phyloP scores from a whole-genome alignment of 345 rosid species.

The Fremontodendron californicum region DNA sequence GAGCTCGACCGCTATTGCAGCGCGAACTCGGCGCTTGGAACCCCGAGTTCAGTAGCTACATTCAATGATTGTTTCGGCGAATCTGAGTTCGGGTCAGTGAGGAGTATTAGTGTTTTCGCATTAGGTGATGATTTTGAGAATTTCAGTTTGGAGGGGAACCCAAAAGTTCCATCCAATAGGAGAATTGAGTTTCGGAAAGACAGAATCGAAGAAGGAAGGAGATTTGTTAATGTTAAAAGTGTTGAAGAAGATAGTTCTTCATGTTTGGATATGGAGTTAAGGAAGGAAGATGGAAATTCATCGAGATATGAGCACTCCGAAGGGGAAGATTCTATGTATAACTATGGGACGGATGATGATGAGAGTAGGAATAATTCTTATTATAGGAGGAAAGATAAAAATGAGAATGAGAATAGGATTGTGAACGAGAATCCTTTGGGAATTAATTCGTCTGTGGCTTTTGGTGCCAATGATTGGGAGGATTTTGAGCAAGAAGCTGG shows the following conservation, averaged over 20 bases:
- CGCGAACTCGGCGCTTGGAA: constrained; percentile 76
- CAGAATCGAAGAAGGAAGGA: constrained; percentile 18
- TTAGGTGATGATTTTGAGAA: constrained; percentile 54
- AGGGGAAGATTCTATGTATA: constrained; percentile 59
- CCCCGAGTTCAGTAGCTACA: constrained; percentile 57
- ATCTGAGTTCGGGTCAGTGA: constrained; percentile 59
- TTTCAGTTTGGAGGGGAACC: constrained; percentile 57
- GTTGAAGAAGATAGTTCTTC: constrained; percentile 25
- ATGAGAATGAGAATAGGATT: constrained; percentile 20
- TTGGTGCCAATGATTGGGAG: constrained; percentile 86
- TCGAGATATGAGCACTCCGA: constrained; percentile 48
- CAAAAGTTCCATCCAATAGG: constrained; percentile 20
- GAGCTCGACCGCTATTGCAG: constrained; percentile 80
- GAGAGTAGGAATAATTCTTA: constrained; percentile 30
- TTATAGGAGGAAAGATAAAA: constrained; percentile 23
- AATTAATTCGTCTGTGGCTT: constrained; percentile 75
- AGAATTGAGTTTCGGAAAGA: constrained; percentile 27
- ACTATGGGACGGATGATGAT: constrained; percentile 51
- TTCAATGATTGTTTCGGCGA: constrained; percentile 52
- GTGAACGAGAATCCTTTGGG: constrained; percentile 53
- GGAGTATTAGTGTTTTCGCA: constrained; percentile 23
- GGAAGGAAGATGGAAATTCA: constrained; percentile 37
- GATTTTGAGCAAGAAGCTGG: constrained; percentile 72
- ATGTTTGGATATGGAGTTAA: constrained; percentile 22
- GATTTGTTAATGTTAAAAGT: constrained; percentile 17